A percentile compares a stretch with the other conserved stretches of the same genome.
These are phyloP conservation scores for Camelina neglecta DNA, from an alignment of 345 rosid genomes.

Conservation along the genomic window DNA sequence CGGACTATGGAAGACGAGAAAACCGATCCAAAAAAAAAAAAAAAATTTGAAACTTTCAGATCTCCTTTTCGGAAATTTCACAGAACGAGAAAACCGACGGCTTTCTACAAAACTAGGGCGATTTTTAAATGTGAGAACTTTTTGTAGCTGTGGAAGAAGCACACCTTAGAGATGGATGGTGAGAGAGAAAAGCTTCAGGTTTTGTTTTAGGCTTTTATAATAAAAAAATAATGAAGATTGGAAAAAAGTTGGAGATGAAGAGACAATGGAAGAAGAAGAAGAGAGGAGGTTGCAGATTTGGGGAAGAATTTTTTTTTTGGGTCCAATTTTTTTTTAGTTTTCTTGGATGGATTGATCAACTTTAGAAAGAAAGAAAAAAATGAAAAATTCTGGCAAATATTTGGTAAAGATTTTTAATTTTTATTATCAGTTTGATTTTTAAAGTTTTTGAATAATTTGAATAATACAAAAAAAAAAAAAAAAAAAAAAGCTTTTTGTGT, in stretches of 20 bases:
- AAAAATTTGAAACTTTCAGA: constrained; percentile 30
- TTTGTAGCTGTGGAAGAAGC: constrained; percentile 29
- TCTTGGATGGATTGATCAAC: constrained; percentile 37
- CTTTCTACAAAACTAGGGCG: constrained; percentile 23
- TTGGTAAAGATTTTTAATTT: constrained; percentile 33
- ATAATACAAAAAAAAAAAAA: too few relatives aligned
- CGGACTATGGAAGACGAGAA: constrained; percentile 34
- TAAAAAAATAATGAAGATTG: constrained; percentile 7
- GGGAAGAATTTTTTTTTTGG: constrained; percentile 5
- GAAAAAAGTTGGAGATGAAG: not conserved
- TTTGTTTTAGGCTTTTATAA: constrained; percentile 12
- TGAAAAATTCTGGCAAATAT: constrained; percentile 29
- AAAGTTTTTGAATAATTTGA: not conserved
- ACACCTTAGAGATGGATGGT: constrained; percentile 6
- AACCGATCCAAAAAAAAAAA: constrained; percentile 34
- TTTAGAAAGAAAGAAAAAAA: not conserved
- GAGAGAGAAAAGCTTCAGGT: constrained; percentile 19
- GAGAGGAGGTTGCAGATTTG: constrained; percentile 46
- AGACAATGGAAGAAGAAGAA: constrained; percentile 26
- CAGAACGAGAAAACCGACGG: constrained; percentile 35
- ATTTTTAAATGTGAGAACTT: constrained; percentile 37
- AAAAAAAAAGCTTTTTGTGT: not conserved
- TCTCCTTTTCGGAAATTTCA: constrained; percentile 18
- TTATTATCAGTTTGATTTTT: not conserved
- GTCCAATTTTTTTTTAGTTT: not conserved